phyloP scores from a whole-genome alignment of 257 asterid species.

The Solanum bulbocastanum region DNA sequence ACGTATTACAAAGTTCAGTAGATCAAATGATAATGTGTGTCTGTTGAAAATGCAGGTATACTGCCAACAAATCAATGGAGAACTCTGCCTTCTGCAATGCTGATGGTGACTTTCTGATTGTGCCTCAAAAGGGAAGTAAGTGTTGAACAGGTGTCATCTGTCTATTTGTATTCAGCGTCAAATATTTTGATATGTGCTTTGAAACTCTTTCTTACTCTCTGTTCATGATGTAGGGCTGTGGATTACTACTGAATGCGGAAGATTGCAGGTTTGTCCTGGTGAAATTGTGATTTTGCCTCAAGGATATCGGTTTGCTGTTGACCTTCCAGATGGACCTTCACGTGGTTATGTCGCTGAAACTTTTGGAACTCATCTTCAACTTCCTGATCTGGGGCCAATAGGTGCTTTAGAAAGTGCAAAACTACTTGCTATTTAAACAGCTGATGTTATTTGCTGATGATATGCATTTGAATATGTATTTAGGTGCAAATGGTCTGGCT shows the following conservation, averaged over 20 bases:
- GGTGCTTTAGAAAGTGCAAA: slow-evolving; percentile 32
- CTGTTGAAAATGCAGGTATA: slow-evolving; percentile 39
- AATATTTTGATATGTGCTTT: neutral
- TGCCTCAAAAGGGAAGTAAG: slow-evolving; percentile 96
- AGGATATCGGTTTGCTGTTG: slow-evolving; percentile 74
- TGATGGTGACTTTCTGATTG: slow-evolving; percentile 92
- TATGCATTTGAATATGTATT: slow-evolving; percentile 1
- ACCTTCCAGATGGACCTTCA: slow-evolving; percentile 88
- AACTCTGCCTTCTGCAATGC: slow-evolving; percentile 92
- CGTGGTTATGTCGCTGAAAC: slow-evolving; percentile 90
- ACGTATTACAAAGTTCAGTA: neutral
- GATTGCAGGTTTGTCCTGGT: slow-evolving; percentile 67
- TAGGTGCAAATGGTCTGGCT: slow-evolving; percentile 98
- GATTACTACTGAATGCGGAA: slow-evolving; percentile 94
- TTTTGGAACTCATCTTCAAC: slow-evolving; percentile 93
- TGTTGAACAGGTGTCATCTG: neutral
- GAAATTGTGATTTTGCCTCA: slow-evolving; percentile 79
- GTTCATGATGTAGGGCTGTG: slow-evolving; percentile 49
- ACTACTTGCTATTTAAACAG: neutral
- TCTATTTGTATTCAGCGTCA: neutral
- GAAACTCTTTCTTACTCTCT: neutral
- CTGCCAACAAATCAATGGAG: slow-evolving; percentile 89
- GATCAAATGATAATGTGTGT: neutral
- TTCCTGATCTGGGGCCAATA: slow-evolving; percentile 97
- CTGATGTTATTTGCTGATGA: neutral